Base-by-base conservation (phyloP, 1,139 yeast species). In the Nakaseomyces delphensis region DNA sequence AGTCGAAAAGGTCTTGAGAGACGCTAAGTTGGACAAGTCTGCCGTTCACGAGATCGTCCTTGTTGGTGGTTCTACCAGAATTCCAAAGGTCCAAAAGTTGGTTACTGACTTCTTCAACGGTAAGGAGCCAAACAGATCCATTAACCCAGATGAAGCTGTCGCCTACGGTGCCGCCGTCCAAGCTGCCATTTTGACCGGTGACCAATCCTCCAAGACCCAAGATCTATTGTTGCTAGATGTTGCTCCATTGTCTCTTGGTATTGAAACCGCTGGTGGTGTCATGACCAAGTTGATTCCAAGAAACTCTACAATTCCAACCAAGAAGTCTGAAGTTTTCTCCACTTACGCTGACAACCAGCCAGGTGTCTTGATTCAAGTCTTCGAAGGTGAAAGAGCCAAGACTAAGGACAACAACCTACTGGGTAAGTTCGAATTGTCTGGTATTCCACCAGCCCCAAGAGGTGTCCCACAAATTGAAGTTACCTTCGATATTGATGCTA, bases 161-260 rank as follows among this genome's bases (percentile, higher is more conserved):
- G 96, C 96, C 54, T 86, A 83, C 69, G 96, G 96, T 77, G 96
- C 96, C 49, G 95, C 96, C 55, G 95, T 86, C 53, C 96, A 87
- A 73, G 96, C 95, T 50, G 96, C 95, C 73, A 87, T 87, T 60
- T 74, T 87, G 59, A 78, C 93, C 52, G 96, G 96, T 69, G 64
- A 60, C 52, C 54, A 53, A 49, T 76, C 82, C 50, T 80, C 89
- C 45, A 71, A 71, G 68, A 79, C 93, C 56, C 89, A 83, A 74
- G 94, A 83, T 67, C 73, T 83, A 65, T 77, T 84, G 62, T 77
- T 84, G 61, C 78, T 84, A 67, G 95, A 83, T 76, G 95, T 78
- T 60, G 83, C 84, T 58, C 95, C 95, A 63, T 76, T 84, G 65
- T 83, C 94, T 45, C 72, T 84, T 56, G 95, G 95, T 77, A 84